Conservation (phyloP, 805 yeast genomes). For the Metschnikowia similis region DNA sequence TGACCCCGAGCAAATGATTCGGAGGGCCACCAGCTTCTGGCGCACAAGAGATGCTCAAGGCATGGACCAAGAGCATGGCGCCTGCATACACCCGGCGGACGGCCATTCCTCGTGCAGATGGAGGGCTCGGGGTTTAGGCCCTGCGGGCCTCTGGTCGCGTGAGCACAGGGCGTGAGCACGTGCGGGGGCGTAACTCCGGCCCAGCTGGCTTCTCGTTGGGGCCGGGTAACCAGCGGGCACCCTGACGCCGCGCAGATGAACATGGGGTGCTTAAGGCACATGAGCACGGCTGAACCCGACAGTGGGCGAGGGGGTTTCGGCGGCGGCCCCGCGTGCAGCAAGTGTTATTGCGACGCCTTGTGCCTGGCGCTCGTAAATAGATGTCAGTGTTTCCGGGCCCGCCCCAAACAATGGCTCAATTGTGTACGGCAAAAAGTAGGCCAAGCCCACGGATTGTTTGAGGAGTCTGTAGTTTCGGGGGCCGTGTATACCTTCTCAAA, state of each 20-base stretch:
- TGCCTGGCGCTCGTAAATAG: not conserved
- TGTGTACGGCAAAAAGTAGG: not conserved
- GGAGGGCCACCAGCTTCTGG: no score
- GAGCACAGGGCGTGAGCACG: not conserved
- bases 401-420: not conserved
- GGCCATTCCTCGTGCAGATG: no score
- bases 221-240: not conserved
- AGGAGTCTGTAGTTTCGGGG: not conserved
- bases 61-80: no score
- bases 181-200: not conserved
- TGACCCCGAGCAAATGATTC: no score
- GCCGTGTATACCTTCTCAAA: conserved; percentile 2
- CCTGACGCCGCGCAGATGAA: not conserved
- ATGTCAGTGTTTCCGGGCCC: not conserved
- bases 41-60: no score
- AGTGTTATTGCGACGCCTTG: not conserved
- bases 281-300: conserved; percentile 1
- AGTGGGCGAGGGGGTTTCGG: not conserved
- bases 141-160: not conserved
- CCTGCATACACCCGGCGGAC: no score
- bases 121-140: no score
- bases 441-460: not conserved
- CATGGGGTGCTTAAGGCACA: not conserved
- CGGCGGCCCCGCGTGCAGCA: not conserved
- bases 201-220: not conserved